These are phyloP conservation scores for Fusarium sp. DNA, from an alignment of 2,329 filamentous ascomycete genomes.

Conservation along the genomic window DNA sequence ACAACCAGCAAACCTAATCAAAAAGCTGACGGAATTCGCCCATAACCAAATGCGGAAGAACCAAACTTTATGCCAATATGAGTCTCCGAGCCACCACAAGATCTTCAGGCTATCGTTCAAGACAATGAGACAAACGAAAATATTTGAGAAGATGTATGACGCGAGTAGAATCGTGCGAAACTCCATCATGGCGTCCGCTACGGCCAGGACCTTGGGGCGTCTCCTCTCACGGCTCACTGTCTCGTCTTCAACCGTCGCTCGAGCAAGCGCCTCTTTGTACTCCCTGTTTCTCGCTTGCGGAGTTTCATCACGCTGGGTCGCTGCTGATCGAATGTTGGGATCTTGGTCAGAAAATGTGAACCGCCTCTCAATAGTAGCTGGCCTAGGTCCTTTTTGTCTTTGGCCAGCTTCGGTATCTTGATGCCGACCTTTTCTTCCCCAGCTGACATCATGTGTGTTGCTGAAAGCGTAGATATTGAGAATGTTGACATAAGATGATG, in stretches of 20 bases:
- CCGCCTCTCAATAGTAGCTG: background rate
- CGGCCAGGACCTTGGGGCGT: background rate
- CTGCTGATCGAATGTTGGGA: background rate
- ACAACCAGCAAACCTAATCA: background rate
- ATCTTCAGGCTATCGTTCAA: background rate
- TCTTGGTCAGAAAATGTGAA: background rate
- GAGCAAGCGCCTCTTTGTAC: background rate
- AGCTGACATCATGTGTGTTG: constrained; percentile 1
- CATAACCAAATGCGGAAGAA: background rate
- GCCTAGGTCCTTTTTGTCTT: background rate
- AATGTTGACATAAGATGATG: background rate
- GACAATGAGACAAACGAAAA: background rate
- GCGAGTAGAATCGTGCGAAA: constrained; percentile 5
- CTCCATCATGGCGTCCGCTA: background rate
- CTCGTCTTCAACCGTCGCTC: background rate
- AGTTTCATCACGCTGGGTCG: background rate
- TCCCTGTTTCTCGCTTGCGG: background rate
- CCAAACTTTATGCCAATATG: background rate
- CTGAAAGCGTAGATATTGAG: constrained; percentile 8
- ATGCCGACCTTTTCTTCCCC: background rate
- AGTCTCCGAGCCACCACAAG: background rate
- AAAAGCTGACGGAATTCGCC: background rate
- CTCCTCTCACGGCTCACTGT: rapidly evolving
- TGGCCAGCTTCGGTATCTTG: background rate
- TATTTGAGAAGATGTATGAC: background rate